phyloP scores from a whole-genome alignment of 208 protist genomes.

The Crithidia fasciculata region DNA sequence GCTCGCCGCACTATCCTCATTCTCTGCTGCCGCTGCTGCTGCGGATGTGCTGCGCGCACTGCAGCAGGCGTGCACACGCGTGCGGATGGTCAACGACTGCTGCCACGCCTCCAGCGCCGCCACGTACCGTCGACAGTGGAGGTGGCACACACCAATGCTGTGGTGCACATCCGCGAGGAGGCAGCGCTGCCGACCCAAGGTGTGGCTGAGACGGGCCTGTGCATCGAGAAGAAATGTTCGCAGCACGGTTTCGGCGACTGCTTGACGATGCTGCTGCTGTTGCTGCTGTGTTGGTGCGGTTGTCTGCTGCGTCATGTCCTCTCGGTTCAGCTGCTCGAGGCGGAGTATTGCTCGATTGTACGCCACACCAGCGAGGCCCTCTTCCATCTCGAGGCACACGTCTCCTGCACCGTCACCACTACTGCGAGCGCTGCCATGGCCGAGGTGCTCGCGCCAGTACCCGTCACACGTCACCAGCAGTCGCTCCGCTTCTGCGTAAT shows the following conservation, averaged over 20 bases:
- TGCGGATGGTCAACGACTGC: slow-evolving; percentile 30
- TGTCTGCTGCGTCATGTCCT: background rate
- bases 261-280: background rate
- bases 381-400: slow-evolving; percentile 6
- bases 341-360: slow-evolving; percentile 63
- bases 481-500: slow-evolving; percentile 61
- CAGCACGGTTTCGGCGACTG: slow-evolving; percentile 6
- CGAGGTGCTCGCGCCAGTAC: slow-evolving; percentile 58
- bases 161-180: slow-evolving; percentile 70
- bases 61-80: slow-evolving; percentile 8
- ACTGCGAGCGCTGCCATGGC: no score
- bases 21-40: background rate
- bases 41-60: background rate
- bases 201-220: slow-evolving; percentile 36
- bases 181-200: slow-evolving; percentile 36
- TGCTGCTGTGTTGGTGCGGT: background rate
- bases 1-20: background rate
- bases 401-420: background rate
- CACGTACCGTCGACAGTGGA: slow-evolving; percentile 27
- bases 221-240: slow-evolving; percentile 35
- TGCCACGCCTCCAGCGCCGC: slow-evolving; percentile 33
- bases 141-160: slow-evolving; percentile 62
- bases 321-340: slow-evolving; percentile 36
- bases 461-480: slow-evolving; percentile 58
- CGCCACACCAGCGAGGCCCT: slow-evolving; percentile 35